A percentile compares a stretch with the other conserved stretches of the same genome.
Conservation (phyloP, 257 asterid species). For the Przewalskia tangutica region DNA sequence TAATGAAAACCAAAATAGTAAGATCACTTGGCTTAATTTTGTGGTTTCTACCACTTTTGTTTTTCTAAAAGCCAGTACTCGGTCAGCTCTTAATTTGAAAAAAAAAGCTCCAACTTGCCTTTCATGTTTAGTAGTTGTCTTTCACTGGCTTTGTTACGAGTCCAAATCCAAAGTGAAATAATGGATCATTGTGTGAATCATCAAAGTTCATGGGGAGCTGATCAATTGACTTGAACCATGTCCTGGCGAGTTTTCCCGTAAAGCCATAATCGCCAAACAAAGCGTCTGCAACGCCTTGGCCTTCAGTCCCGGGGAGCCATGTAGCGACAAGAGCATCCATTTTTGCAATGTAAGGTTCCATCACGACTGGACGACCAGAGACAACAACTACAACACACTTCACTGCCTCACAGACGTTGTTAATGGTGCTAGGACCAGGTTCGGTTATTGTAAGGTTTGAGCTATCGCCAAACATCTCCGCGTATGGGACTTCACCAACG, state of each 20-base stretch:
- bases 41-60: background rate
- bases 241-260: slow-evolving; percentile 72
- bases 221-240: slow-evolving; percentile 65
- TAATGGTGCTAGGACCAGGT: slow-evolving; percentile 54
- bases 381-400: slow-evolving; percentile 58
- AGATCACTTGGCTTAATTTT: background rate
- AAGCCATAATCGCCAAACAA: slow-evolving; percentile 64
- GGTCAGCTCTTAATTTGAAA: background rate
- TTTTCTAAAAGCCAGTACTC: background rate
- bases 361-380: slow-evolving; percentile 76
- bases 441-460: slow-evolving; percentile 40
- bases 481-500: slow-evolving; percentile 65
- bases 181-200: slow-evolving; percentile 65
- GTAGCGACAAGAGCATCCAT: slow-evolving; percentile 77
- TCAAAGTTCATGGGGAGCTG: slow-evolving; percentile 85
- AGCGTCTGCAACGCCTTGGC: slow-evolving; percentile 64
- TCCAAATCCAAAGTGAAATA: slow-evolving; percentile 63
- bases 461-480: slow-evolving; percentile 67
- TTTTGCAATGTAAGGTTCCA: slow-evolving; percentile 39
- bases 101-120: background rate
- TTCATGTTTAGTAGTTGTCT: background rate
- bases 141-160: slow-evolving; percentile 31
- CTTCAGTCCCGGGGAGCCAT: slow-evolving; percentile 87
- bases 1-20: background rate
- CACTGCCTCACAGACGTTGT: slow-evolving; percentile 42